These are phyloP conservation scores for Pythium aphanidermatum DNA, from an alignment of 352 stramenopile genomes.

Conservation along the genomic window DNA sequence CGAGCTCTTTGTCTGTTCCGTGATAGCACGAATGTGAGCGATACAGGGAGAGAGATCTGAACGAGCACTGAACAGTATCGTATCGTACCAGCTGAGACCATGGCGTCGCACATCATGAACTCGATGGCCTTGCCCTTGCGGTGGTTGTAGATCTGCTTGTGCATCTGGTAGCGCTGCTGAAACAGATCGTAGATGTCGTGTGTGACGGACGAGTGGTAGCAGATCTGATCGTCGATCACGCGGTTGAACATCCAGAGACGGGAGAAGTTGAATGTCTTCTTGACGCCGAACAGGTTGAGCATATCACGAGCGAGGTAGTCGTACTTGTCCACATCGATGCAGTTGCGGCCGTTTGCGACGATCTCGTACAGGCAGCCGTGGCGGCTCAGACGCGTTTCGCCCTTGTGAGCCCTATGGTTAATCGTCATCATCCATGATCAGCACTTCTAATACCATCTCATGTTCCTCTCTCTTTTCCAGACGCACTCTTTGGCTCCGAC, in stretches of 20 bases:
- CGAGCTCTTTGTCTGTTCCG: slow-evolving; percentile 51
- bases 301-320: slow-evolving; percentile 88
- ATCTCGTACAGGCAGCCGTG: slow-evolving; percentile 88
- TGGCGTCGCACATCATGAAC: slow-evolving; percentile 88
- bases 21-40: neutral
- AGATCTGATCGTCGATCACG: slow-evolving; percentile 84
- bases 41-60: too few relatives aligned
- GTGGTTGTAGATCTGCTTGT: slow-evolving; percentile 89
- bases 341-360: slow-evolving; percentile 86
- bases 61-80: too few relatives aligned
- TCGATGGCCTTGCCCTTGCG: slow-evolving; percentile 85
- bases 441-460: too few relatives aligned
- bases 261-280: slow-evolving; percentile 72
- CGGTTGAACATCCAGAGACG: slow-evolving; percentile 79
- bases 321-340: slow-evolving; percentile 91
- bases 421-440: neutral
- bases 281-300: slow-evolving; percentile 77
- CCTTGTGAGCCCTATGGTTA: slow-evolving; percentile 34
- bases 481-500: slow-evolving; percentile 68
- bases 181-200: slow-evolving; percentile 89
- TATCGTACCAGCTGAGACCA: slow-evolving; percentile 48
- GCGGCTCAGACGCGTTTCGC: slow-evolving; percentile 34
- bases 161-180: slow-evolving; percentile 85
- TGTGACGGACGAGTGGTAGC: slow-evolving; percentile 85
- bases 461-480: too few relatives aligned